Evolutionary conservation across 306 rosid species (phyloP).

Genomic region (Begonia loranthoides): DNA sequence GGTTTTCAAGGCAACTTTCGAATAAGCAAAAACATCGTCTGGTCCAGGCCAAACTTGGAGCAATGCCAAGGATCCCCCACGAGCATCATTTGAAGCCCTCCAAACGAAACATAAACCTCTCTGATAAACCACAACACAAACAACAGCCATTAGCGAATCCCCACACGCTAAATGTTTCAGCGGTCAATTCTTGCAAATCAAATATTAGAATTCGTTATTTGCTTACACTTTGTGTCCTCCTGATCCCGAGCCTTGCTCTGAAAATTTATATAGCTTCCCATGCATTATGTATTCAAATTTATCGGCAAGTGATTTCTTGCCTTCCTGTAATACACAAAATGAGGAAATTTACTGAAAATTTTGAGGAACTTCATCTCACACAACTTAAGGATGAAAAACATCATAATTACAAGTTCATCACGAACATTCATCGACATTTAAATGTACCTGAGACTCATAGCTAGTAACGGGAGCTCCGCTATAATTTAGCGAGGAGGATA

Average conservation of each 20-base stretch:
- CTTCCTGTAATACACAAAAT: slow-evolving; percentile 35
- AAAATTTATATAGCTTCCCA: too few relatives aligned
- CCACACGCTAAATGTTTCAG: slow-evolving; percentile 2
- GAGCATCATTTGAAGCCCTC: too few relatives aligned
- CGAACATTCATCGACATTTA: not conserved
- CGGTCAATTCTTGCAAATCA: slow-evolving; percentile 4
- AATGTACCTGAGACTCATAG: slow-evolving; percentile 34
- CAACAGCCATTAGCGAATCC: slow-evolving; percentile 1
- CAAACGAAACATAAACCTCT: too few relatives aligned
- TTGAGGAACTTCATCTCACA: too few relatives aligned
- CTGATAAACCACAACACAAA: too few relatives aligned
- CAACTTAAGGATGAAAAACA: too few relatives aligned
- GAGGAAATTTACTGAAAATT: too few relatives aligned
- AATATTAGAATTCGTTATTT: slow-evolving; percentile 1
- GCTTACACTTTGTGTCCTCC: too few relatives aligned
- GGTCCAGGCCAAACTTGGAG: slow-evolving; percentile 40
- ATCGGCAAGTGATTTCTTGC: too few relatives aligned
- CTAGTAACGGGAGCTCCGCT: slow-evolving; percentile 17
- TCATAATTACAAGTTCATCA: too few relatives aligned
- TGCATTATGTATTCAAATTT: too few relatives aligned
- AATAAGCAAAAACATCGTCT: slow-evolving; percentile 54
- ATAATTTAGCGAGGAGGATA: slow-evolving; percentile 59
- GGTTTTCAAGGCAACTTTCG: slow-evolving; percentile 40
- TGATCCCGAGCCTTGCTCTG: too few relatives aligned
- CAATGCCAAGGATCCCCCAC: slow-evolving; percentile 51